A percentile compares a stretch with the other conserved stretches of the same genome.
Evolutionary conservation across 768 basidiomycete genomes (phyloP).

Genomic region (Amanita thiersii): DNA sequence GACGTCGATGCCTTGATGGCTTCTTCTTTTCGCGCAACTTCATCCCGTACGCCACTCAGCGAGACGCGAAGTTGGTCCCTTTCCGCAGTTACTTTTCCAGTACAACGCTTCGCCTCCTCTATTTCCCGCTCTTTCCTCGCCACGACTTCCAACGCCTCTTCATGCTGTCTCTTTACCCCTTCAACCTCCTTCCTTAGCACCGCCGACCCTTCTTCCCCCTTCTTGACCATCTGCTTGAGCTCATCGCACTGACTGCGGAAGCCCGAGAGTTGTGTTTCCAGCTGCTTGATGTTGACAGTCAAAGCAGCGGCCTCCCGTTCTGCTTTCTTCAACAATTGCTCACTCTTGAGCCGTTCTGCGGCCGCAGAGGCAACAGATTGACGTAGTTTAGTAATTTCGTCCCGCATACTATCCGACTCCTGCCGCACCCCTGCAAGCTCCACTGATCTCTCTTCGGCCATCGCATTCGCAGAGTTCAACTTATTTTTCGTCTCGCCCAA

Average conservation of each 20-base stretch:
- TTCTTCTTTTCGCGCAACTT: not conserved
- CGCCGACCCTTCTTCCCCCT: constrained; percentile 1
- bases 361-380: not conserved
- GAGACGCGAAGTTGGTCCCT: not conserved
- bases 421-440: not conserved
- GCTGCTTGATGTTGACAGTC: not conserved
- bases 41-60: not conserved
- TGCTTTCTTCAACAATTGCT: constrained; percentile 3
- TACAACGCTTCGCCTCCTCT: constrained; percentile 3
- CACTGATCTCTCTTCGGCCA: constrained; percentile 3
- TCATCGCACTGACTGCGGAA: constrained; percentile 3
- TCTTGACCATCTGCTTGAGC: constrained; percentile 1
- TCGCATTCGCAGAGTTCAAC: constrained; percentile 3
- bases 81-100: not conserved
- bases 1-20: not conserved
- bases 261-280: not conserved
- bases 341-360: not conserved
- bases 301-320: constrained; percentile 1
- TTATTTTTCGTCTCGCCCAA: constrained; percentile 5
- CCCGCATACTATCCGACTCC: constrained; percentile 6
- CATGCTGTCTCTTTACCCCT: not conserved
- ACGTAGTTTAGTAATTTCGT: constrained; percentile 5
- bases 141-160: constrained; percentile 4
- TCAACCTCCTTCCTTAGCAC: not conserved
- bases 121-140: constrained; percentile 1